Percentiles rank a stretch among this genome's conserved stretches.
Conservation (phyloP, 2,329 filamentous ascomycete genomes). For the Calonectria multiphialidica region DNA sequence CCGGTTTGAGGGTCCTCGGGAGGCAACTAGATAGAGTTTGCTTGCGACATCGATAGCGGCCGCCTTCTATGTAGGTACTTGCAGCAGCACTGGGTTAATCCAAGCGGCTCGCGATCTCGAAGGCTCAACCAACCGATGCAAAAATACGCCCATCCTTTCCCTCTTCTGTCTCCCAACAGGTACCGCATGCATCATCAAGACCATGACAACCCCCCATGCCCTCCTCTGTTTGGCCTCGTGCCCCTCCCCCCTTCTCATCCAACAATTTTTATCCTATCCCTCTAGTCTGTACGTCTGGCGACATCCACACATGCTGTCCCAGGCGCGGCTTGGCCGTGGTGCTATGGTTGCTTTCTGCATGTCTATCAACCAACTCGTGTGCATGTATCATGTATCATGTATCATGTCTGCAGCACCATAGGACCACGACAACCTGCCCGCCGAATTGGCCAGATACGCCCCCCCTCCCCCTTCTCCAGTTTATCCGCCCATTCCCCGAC, state of each 20-base stretch:
- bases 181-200: conserved; percentile 20
- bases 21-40: conserved; percentile 15
- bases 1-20: background rate
- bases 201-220: conserved; percentile 29
- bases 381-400: no score
- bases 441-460: background rate
- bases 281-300: background rate
- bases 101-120: conserved; percentile 12
- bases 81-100: background rate
- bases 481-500: conserved; percentile 8
- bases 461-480: background rate
- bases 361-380: background rate
- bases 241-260: conserved; percentile 12
- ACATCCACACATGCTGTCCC: conserved; percentile 2
- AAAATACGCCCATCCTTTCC: conserved; percentile 16
- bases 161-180: conserved; percentile 23
- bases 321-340: background rate
- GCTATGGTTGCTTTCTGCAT: conserved; percentile 6
- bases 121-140: conserved; percentile 13
- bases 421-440: background rate
- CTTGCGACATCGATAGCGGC: background rate
- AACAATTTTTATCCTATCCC: background rate
- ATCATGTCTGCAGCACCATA: conserved; percentile 11
- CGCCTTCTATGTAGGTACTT: background rate
- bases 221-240: conserved; percentile 28